phyloP scores from a whole-genome alignment of 257 asterid genomes.

The Forsythia suspensa region DNA sequence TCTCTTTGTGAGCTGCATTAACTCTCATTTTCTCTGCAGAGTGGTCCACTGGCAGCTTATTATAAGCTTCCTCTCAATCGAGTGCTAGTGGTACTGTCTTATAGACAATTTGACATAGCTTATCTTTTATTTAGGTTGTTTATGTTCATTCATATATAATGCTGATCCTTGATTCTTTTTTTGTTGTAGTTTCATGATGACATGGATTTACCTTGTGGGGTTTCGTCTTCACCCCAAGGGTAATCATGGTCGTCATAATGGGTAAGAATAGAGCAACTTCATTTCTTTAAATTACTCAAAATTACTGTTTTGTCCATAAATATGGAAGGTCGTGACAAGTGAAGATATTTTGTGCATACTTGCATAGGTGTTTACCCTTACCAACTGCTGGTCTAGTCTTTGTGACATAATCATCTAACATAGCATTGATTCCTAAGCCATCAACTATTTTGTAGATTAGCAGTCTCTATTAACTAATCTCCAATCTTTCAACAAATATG shows the following conservation, averaged over 20 bases:
- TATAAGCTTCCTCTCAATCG: constrained; percentile 96
- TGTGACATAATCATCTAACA: not conserved
- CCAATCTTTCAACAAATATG: constrained; percentile 8
- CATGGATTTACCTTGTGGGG: constrained; percentile 93
- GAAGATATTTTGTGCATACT: not conserved
- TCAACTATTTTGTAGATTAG: not conserved
- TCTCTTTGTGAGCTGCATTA: constrained; percentile 11
- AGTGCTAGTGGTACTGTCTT: constrained; percentile 65
- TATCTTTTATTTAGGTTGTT: constrained; percentile 8
- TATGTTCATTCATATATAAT: constrained; percentile 6
- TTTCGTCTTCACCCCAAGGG: constrained; percentile 83
- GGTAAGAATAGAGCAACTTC: constrained; percentile 48
- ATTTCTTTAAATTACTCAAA: constrained; percentile 2
- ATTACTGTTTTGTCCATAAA: not conserved
- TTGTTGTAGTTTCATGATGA: constrained; percentile 78
- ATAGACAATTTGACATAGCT: constrained; percentile 4
- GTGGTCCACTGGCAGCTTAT: constrained; percentile 95
- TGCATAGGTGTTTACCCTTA: not conserved
- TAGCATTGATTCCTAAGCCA: not conserved
- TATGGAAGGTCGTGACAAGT: not conserved
- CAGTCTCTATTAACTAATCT: constrained; percentile 3
- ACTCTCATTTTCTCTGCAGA: constrained; percentile 41
- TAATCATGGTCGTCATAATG: constrained; percentile 83
- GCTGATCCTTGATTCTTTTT: constrained; percentile 7
- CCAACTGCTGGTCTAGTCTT: not conserved